Base-by-base conservation (phyloP, 768 basidiomycete genomes). In the Serendipita sp. region DNA sequence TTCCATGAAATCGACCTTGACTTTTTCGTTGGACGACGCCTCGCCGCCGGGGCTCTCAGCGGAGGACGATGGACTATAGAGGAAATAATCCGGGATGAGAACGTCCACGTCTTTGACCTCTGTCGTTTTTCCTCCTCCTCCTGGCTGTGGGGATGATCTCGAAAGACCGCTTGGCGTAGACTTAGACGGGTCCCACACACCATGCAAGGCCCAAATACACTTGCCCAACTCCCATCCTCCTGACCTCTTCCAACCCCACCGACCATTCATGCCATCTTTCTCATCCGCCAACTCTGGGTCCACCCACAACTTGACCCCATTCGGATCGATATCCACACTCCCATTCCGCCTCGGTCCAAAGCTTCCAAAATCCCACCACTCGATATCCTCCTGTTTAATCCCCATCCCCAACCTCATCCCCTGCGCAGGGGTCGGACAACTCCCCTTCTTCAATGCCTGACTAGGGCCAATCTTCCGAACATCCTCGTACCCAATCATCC, bases 331-430 rank as follows among this genome's bases (percentile, higher is more conserved):
- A 4, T 81, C 85, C 38, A 94, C 84, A 17, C 73, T 79, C 0
- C 94, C 94, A 63, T 81, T 76, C 56, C 80, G 79, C 60, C 75
- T 76, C 16, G 92, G 90, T 0, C 96, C 96, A 65, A 90, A 81
- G 0, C 79, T 70, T 24, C 85, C 82, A 70, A 97, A 95, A 13
- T 79, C 76, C 80, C 84, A 95, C 70, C 85, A 80, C 28, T 95
- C 89, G 26, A 97, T 81, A 58, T 58, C 53, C 0, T 82, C 86
- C 72, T 90, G 83, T 3, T 82, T 76, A 65, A 84, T 74, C 2
- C 96, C 96, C 87, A 95, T 91, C 4, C 90, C 95, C 0, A 99
- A 79, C 2, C 83, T 79, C 62, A 99, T 74, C 1, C 83, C 83
- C 72, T 98, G 89, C 3, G 86, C 80, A 0, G 92, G 89, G 0